phyloP scores from a whole-genome alignment of 495 filamentous ascomycete genomes.

The Talaromyces adpressus region DNA sequence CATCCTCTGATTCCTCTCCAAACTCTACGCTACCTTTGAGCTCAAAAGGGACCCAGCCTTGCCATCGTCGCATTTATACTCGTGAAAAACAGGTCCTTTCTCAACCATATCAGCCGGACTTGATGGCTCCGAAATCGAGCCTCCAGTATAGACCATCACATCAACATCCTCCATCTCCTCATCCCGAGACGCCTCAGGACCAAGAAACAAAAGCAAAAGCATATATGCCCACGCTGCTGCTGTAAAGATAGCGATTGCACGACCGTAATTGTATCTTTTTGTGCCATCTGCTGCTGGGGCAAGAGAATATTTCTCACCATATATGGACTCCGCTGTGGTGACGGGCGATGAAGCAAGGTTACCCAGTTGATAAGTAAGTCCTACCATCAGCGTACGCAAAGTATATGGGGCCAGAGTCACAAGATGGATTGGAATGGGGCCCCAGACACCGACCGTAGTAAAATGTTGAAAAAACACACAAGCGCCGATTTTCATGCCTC shows the following conservation, averaged over 20 bases:
- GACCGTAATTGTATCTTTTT: slow-evolving; percentile 26
- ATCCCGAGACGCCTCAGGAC: slow-evolving; percentile 29
- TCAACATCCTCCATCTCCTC: slow-evolving; percentile 11
- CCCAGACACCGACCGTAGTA: slow-evolving; percentile 28
- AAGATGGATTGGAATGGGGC: slow-evolving; percentile 26
- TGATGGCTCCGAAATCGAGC: slow-evolving; percentile 19
- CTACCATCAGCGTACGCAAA: slow-evolving; percentile 25
- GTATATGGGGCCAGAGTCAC: slow-evolving; percentile 25
- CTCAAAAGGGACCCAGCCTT: not conserved
- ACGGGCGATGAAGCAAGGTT: slow-evolving; percentile 29
- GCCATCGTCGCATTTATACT: not conserved
- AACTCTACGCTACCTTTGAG: not conserved
- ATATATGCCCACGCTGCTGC: slow-evolving; percentile 27
- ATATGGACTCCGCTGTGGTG: slow-evolving; percentile 29
- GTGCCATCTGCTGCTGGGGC: slow-evolving; percentile 14
- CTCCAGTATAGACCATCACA: slow-evolving; percentile 20
- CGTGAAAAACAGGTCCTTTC: not conserved
- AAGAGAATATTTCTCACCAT: slow-evolving; percentile 29
- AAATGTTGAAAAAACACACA: slow-evolving; percentile 30
- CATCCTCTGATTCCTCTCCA: too few relatives aligned
- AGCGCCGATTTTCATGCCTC: slow-evolving; percentile 23
- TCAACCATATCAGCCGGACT: slow-evolving; percentile 17
- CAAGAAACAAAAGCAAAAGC: slow-evolving; percentile 26
- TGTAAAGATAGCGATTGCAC: slow-evolving; percentile 24
- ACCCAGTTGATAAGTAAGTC: slow-evolving; percentile 31